Percentiles rank a stretch among this genome's conserved stretches.
Conservation (phyloP, 352 stramenopile genomes). For the Pseudoperonospora humuli region DNA sequence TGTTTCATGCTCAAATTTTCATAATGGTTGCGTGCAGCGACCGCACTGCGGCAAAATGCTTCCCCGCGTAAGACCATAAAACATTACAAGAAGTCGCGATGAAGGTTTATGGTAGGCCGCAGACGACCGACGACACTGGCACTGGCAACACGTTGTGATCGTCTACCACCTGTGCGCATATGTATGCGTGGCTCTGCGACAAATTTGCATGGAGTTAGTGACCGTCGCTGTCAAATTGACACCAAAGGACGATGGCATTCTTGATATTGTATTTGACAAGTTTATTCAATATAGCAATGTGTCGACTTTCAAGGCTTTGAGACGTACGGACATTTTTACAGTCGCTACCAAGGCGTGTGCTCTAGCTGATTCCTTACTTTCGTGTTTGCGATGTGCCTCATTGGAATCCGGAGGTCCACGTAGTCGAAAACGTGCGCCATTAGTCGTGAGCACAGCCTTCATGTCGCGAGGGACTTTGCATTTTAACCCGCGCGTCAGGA, state of each 20-base stretch:
- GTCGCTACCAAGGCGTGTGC: too few relatives aligned
- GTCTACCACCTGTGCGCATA: neutral
- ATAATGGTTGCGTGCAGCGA: too few relatives aligned
- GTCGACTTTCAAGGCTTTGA: too few relatives aligned
- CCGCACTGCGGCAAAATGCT: too few relatives aligned
- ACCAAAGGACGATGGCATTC: neutral
- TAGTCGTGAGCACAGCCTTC: conserved; percentile 11
- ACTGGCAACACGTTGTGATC: conserved; percentile 3
- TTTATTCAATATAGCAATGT: conserved; percentile 14
- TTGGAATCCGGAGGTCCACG: conserved; percentile 4
- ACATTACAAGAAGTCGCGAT: conserved; percentile 18
- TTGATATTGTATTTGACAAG: too few relatives aligned
- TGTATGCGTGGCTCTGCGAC: too few relatives aligned
- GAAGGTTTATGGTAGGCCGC: conserved; percentile 1
- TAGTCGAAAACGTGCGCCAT: neutral
- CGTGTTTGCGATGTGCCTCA: too few relatives aligned
- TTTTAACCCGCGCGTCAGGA: neutral
- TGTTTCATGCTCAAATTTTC: too few relatives aligned
- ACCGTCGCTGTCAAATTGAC: neutral
- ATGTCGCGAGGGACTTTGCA: conserved; percentile 20
- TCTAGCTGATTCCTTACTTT: too few relatives aligned
- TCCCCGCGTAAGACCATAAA: conserved; percentile 20
- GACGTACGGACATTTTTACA: too few relatives aligned
- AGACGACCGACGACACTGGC: conserved; percentile 2
- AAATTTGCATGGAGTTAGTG: neutral